A percentile compares a stretch with the other conserved stretches of the same genome.
Conservation (phyloP, 805 yeast species). For the Lipomyces spencermartinsiae region DNA sequence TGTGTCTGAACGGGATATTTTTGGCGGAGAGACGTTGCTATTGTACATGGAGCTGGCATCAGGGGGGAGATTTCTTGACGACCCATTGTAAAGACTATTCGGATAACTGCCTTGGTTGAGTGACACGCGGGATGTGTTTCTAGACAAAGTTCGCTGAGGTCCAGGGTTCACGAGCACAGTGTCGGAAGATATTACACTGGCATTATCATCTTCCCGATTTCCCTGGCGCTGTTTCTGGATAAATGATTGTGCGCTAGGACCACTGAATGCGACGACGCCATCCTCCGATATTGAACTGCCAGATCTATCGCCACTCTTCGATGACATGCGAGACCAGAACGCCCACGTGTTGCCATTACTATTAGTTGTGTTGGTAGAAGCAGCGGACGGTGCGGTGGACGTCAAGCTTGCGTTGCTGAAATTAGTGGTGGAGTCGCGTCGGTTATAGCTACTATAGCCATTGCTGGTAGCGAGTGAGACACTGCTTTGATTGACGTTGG, state of each 20-base stretch:
- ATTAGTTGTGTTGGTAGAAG: not conserved
- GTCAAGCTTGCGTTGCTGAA: slow-evolving; percentile 3
- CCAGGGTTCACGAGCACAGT: slow-evolving; percentile 10
- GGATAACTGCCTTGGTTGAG: slow-evolving; percentile 3
- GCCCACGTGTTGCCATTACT: slow-evolving; percentile 30
- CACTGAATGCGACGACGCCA: slow-evolving; percentile 32
- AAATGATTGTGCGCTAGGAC: slow-evolving; percentile 20
- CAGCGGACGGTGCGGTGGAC: slow-evolving; percentile 4
- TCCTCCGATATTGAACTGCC: slow-evolving; percentile 17
- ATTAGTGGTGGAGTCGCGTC: not conserved
- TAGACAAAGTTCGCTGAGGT: slow-evolving; percentile 1
- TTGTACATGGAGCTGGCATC: slow-evolving; percentile 12
- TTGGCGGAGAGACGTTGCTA: slow-evolving; percentile 7
- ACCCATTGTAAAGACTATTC: slow-evolving; percentile 8
- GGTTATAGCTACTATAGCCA: not conserved
- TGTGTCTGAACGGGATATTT: slow-evolving; percentile 8
- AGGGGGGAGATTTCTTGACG: slow-evolving; percentile 17
- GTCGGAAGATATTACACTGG: slow-evolving; percentile 26
- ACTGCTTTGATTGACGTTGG: slow-evolving; percentile 30
- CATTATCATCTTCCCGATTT: slow-evolving; percentile 14
- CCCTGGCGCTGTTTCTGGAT: slow-evolving; percentile 25
- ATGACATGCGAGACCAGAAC: slow-evolving; percentile 31
- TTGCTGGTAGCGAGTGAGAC: slow-evolving; percentile 19
- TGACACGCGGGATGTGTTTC: slow-evolving; percentile 19
- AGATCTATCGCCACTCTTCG: slow-evolving; percentile 12